Evolutionary conservation across 2,329 filamentous ascomycete species (phyloP), one percentile per base, ranked within the genome.

Genomic region (Colletotrichum sp.): DNA sequence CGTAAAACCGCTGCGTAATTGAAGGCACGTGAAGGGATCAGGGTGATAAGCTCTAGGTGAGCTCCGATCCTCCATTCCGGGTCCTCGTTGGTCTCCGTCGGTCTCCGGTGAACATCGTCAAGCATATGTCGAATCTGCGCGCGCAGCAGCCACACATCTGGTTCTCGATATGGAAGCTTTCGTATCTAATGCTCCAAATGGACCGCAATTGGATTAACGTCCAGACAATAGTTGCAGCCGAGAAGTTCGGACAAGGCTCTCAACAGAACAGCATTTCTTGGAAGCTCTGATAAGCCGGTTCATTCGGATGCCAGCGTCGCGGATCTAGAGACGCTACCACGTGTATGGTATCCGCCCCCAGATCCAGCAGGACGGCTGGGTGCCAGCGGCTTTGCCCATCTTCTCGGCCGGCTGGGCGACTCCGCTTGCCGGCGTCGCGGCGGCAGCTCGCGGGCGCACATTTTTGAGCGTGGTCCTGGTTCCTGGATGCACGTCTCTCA

Each of bases 281-380:
- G 11, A 52, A 22, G 44, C 11, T 13, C n/a, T 52, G 44, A 52
- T 52, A 52, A 52, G 44, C 44, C 44, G 44, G n/a, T 52, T 32
- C n/a, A 2, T 15, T 34, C 28, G 27, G 28, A 61, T 32, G 19
- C 12, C 34, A 64, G 25, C n/a, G 61, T 34, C 61, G 30, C 25
- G 60, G 34, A 64, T 39, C 39, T 64, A 60, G 28, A 36, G 25
- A 65, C 57, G 25, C 57, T 73, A 75, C 32, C 73, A 72, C 57
- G 64, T 73, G 59, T 48, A 32, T 32, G 30, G 34, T 75, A 71
- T 69, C 74, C 70, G 74, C 70, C 74, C 74, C 74, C 74, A 36
- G 70, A 73, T 69, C 48, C 64, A 60, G 48, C 55, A 25, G 48
- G 27, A 28, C 69, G 55, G 69, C 44, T 52, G 44, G 44, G 57